These are phyloP conservation scores for Microthlaspi erraticum DNA, from an alignment of 345 rosid genomes.

Conservation along the genomic window DNA sequence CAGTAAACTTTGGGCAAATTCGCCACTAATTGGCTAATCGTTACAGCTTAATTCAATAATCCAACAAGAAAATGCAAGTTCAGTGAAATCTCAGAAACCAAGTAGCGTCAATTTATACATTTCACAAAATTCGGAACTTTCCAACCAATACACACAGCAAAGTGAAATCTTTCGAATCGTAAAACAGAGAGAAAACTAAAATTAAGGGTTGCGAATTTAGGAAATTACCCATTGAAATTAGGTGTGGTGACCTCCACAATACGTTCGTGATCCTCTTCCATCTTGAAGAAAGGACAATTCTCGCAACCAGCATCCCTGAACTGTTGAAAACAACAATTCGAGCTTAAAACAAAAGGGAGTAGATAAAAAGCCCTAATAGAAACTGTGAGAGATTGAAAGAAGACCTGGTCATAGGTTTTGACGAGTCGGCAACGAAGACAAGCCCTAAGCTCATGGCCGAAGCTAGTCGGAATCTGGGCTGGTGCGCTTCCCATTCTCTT, in stretches of 20 bases:
- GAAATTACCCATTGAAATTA: constrained; percentile 74
- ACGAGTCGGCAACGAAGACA: constrained; percentile 91
- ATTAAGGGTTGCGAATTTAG: not conserved
- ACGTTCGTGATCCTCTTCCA: constrained; percentile 88
- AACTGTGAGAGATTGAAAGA: not conserved
- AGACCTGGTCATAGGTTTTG: constrained; percentile 88
- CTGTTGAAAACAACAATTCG: constrained; percentile 35
- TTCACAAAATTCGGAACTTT: not conserved
- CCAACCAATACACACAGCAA: not conserved
- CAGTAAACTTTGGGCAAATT: constrained; percentile 14
- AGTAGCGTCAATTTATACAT: not conserved
- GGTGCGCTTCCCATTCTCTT: constrained; percentile 61
- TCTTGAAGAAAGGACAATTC: constrained; percentile 84
- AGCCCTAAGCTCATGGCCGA: constrained; percentile 84
- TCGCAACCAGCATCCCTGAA: constrained; percentile 86
- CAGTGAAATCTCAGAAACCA: constrained; percentile 5
- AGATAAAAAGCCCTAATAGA: not conserved
- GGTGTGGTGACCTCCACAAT: constrained; percentile 86
- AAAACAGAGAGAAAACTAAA: not conserved
- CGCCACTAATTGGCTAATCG: not conserved
- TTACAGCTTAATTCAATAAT: not conserved
- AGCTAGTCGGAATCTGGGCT: constrained; percentile 88
- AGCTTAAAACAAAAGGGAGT: not conserved
- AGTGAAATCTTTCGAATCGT: constrained; percentile 2
- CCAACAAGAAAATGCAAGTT: constrained; percentile 2